phyloP scores from a whole-genome alignment of 257 asterid genomes.

The Capsicum chinense region DNA sequence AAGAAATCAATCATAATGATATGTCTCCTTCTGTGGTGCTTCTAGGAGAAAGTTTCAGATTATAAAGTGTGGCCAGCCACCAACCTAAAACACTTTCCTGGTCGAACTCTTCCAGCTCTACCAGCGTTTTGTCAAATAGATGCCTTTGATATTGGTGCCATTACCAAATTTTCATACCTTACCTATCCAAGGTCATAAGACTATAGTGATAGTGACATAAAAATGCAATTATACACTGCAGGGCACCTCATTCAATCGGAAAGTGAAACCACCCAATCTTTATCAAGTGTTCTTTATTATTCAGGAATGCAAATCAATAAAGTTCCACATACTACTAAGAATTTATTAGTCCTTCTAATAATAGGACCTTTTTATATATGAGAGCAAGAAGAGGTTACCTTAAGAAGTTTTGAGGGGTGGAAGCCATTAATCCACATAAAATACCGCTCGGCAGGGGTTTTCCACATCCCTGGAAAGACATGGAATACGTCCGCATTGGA shows the following conservation, averaged over 20 bases:
- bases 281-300: background rate
- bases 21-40: background rate
- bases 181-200: slow-evolving; percentile 44
- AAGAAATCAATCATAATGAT: slow-evolving; percentile 3
- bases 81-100: slow-evolving; percentile 97
- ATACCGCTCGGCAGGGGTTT: slow-evolving; percentile 95
- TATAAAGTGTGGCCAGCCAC: background rate
- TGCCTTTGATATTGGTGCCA: slow-evolving; percentile 94
- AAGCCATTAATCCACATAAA: slow-evolving; percentile 98
- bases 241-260: background rate
- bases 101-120: slow-evolving; percentile 97
- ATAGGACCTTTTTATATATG: background rate
- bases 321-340: background rate
- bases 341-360: background rate
- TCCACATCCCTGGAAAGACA: slow-evolving; percentile 99
- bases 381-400: slow-evolving; percentile 49
- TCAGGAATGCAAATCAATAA: background rate
- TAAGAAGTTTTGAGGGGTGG: slow-evolving; percentile 92
- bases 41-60: background rate
- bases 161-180: slow-evolving; percentile 72
- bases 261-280: background rate
- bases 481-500: slow-evolving; percentile 91
- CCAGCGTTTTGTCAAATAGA: slow-evolving; percentile 98
- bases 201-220: background rate
- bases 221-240: background rate